These are phyloP conservation scores for Hemisphaericaspora xylofermentans DNA, from an alignment of 1,139 yeast species.

Conservation along the genomic window DNA sequence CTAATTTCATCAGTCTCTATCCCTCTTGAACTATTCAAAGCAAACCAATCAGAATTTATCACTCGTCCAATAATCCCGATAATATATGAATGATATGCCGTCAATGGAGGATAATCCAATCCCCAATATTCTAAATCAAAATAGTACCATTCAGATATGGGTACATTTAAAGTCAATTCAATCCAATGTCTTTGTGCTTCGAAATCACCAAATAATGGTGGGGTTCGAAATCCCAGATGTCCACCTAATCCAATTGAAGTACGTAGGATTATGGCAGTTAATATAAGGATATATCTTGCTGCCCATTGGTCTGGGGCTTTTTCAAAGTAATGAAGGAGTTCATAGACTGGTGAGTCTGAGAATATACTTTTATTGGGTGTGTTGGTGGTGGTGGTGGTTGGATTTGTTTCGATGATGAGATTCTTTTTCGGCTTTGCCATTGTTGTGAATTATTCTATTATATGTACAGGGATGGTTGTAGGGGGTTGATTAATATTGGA, in stretches of 20 bases:
- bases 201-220: conserved; percentile 91
- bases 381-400: conserved; percentile 1
- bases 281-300: conserved; percentile 72
- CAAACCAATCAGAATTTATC: conserved; percentile 74
- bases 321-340: conserved; percentile 40
- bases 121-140: conserved; percentile 95
- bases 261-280: conserved; percentile 73
- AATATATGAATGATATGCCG: conserved; percentile 88
- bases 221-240: conserved; percentile 66
- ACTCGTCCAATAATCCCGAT: conserved; percentile 71
- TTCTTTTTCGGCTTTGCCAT: not conserved
- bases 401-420: not conserved
- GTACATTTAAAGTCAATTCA: conserved; percentile 80
- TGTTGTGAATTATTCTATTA: too few relatives aligned
- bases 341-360: conserved; percentile 37
- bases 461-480: too few relatives aligned
- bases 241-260: conserved; percentile 89
- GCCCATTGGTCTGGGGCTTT: conserved; percentile 86
- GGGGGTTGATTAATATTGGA: too few relatives aligned
- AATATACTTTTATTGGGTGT: conserved; percentile 17
- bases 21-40: conserved; percentile 70
- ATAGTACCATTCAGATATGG: conserved; percentile 79
- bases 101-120: conserved; percentile 93
- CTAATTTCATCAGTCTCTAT: conserved; percentile 64
- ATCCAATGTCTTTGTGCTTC: conserved; percentile 99